phyloP scores from a whole-genome alignment of 2,329 filamentous ascomycete species.

The Lasiodiplodia hormozganensis region DNA sequence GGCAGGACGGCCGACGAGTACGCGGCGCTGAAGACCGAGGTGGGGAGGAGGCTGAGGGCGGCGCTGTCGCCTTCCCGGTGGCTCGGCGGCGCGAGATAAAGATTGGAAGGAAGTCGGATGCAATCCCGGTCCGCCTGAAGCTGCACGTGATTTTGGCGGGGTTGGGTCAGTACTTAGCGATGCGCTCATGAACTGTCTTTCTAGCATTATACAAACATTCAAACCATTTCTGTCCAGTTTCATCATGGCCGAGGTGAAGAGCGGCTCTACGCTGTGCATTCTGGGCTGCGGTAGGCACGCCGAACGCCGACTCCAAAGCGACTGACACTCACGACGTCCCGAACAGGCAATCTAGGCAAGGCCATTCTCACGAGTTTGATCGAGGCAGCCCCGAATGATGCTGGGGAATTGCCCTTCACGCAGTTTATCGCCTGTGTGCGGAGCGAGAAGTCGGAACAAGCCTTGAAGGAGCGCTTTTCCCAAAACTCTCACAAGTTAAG shows the following conservation, averaged over 20 bases:
- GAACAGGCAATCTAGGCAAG: constrained; percentile 48
- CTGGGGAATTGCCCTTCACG: constrained; percentile 35
- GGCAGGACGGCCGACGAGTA: constrained; percentile 50
- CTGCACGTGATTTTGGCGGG: neutral
- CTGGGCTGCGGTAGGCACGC: constrained; percentile 39
- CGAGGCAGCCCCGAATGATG: constrained; percentile 31
- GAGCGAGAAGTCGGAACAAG: constrained; percentile 46
- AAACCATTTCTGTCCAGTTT: neutral
- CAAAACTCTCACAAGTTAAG: constrained; percentile 40
- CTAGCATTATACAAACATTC: too few species aligned
- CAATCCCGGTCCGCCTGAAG: neutral
- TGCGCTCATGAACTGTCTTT: too few species aligned
- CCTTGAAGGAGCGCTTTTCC: constrained; percentile 43
- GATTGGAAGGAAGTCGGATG: neutral
- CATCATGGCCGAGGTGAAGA: constrained; percentile 13
- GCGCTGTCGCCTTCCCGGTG: constrained; percentile 29
- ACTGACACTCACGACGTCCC: neutral
- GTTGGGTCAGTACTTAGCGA: neutral
- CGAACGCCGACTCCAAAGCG: neutral
- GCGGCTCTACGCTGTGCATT: constrained; percentile 33
- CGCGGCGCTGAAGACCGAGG: constrained; percentile 38
- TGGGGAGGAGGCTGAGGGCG: constrained; percentile 35
- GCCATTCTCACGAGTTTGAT: constrained; percentile 48
- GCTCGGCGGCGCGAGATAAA: neutral
- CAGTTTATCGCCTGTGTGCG: constrained; percentile 53